Evolutionary conservation across 176 grass and related monocot species (phyloP).

Genomic region (Hordeum marinum): DNA sequence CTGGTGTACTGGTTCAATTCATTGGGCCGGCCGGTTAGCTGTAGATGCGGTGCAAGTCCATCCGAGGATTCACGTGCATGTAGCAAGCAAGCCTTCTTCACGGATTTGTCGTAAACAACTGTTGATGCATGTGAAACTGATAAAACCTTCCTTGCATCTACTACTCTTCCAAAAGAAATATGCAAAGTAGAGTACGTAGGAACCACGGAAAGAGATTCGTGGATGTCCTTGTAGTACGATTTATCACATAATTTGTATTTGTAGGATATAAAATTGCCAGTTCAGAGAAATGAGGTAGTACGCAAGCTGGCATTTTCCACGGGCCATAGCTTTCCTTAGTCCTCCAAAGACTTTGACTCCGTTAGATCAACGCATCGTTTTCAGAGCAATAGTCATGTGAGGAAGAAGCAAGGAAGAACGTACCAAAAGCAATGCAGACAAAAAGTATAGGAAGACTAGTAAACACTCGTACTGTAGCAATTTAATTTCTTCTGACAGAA

Average conservation of each 20-base stretch:
- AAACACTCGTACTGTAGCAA: too few relatives aligned
- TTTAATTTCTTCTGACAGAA: too few relatives aligned
- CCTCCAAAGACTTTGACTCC: constrained; percentile 4
- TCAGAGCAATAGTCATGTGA: neutral
- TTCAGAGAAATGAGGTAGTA: neutral
- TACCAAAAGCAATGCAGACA: neutral
- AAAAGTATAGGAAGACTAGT: neutral
- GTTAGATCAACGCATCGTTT: constrained; percentile 1
- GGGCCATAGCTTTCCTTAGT: neutral
- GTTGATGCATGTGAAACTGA: neutral
- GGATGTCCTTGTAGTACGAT: neutral
- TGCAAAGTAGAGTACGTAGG: neutral
- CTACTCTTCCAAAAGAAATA: neutral
- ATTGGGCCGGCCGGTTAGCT: neutral
- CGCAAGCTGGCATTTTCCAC: neutral
- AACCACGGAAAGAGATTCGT: neutral
- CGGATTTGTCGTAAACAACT: neutral
- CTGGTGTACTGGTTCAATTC: neutral
- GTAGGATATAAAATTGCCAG: neutral
- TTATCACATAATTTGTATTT: neutral
- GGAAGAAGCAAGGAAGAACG: neutral
- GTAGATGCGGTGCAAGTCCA: neutral
- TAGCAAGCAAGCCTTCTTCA: neutral
- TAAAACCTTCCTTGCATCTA: neutral
- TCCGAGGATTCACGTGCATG: neutral